phyloP scores from a whole-genome alignment of 768 basidiomycete species.

The Gelatoporia subvermispora region DNA sequence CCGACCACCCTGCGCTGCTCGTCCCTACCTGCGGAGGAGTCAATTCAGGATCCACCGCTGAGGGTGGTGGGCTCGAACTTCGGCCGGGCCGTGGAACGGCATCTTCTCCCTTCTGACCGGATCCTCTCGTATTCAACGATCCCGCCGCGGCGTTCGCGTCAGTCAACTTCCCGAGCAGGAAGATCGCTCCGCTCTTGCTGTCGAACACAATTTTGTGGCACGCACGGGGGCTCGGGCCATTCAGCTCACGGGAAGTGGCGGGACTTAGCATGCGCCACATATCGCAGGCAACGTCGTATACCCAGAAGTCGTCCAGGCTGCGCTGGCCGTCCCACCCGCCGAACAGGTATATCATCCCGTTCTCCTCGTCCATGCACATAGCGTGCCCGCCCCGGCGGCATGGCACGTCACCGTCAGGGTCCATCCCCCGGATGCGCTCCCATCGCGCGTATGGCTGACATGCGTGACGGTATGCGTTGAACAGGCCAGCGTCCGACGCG shows the following conservation, averaged over 20 bases:
- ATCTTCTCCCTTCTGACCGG: neutral
- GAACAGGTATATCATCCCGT: conserved; percentile 65
- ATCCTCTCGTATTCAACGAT: neutral
- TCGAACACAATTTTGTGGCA: conserved; percentile 86
- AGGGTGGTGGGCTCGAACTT: too few species aligned
- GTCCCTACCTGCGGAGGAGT: neutral
- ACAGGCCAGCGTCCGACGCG: conserved; percentile 53
- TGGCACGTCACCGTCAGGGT: conserved; percentile 63
- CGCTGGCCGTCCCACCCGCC: conserved; percentile 77
- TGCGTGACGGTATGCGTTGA: conserved; percentile 52
- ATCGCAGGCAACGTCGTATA: conserved; percentile 54
- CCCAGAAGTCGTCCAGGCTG: conserved; percentile 77
- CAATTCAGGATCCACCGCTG: neutral
- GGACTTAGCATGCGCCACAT: conserved; percentile 59
- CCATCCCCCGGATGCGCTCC: conserved; percentile 54
- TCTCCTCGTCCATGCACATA: conserved; percentile 69
- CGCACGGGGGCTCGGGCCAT: conserved; percentile 66
- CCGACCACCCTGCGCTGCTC: conserved; percentile 6
- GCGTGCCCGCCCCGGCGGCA: conserved; percentile 72
- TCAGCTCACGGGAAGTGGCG: conserved; percentile 47
- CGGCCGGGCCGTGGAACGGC: neutral
- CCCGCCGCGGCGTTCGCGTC: conserved; percentile 40
- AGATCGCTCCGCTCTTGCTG: conserved; percentile 62
- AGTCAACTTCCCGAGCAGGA: conserved; percentile 63
- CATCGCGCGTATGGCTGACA: conserved; percentile 59